phyloP scores from a whole-genome alignment of 2,329 filamentous ascomycete genomes.

The Cucurbitaria berberidis region DNA sequence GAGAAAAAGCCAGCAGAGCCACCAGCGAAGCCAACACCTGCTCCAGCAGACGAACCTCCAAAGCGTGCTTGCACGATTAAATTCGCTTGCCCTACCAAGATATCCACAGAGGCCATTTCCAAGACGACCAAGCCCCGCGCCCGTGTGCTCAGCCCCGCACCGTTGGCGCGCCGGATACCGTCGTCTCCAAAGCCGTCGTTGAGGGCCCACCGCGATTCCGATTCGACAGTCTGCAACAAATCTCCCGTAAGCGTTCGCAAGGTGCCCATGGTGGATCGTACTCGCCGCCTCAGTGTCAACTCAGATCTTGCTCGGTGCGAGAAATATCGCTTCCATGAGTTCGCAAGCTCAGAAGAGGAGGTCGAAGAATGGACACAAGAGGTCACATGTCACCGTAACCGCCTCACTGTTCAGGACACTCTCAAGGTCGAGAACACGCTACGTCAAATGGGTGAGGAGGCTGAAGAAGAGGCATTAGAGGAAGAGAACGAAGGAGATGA shows the following conservation, averaged over 20 bases:
- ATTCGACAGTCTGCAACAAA: slow-evolving; percentile 57
- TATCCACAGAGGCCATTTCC: slow-evolving; percentile 48
- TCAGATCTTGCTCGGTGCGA: slow-evolving; percentile 59
- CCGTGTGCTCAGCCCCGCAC: slow-evolving; percentile 55
- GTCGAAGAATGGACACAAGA: slow-evolving; percentile 93
- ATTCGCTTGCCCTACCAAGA: slow-evolving; percentile 71
- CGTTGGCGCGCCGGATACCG: slow-evolving; percentile 32
- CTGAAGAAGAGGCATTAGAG: slow-evolving; percentile 82
- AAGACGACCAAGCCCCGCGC: slow-evolving; percentile 45
- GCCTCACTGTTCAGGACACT: slow-evolving; percentile 88
- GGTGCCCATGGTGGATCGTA: slow-evolving; percentile 36
- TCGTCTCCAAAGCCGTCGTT: slow-evolving; percentile 38
- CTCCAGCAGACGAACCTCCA: slow-evolving; percentile 42
- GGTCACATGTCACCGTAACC: slow-evolving; percentile 66
- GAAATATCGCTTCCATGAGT: slow-evolving; percentile 80
- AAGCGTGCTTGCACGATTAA: slow-evolving; percentile 70
- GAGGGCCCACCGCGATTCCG: slow-evolving; percentile 55
- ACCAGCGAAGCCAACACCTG: slow-evolving; percentile 26
- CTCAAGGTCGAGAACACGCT: slow-evolving; percentile 89
- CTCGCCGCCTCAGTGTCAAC: slow-evolving; percentile 45
- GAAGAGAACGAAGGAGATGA: slow-evolving; percentile 57
- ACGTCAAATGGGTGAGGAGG: slow-evolving; percentile 83
- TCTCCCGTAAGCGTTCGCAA: slow-evolving; percentile 55
- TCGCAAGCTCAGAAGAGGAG: slow-evolving; percentile 82
- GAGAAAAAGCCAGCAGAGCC: slow-evolving; percentile 48